These are phyloP conservation scores for Ophiostoma triangulosporum DNA, from an alignment of 2,329 filamentous ascomycete genomes.

Conservation along the genomic window DNA sequence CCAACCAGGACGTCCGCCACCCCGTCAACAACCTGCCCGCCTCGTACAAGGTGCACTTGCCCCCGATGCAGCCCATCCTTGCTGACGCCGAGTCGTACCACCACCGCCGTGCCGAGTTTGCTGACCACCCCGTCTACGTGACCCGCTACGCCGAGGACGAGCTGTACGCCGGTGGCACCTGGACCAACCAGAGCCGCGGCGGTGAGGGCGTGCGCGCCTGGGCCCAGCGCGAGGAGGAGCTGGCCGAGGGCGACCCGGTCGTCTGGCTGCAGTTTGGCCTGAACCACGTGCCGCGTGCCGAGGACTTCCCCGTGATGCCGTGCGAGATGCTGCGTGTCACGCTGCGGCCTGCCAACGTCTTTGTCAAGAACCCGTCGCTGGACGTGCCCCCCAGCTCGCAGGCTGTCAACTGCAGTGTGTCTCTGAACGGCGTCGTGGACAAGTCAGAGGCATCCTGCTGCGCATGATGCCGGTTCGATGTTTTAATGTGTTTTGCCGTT, in stretches of 20 bases:
- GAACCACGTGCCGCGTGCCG: slow-evolving; percentile 50
- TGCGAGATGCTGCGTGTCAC: slow-evolving; percentile 39
- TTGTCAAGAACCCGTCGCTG: slow-evolving; percentile 34
- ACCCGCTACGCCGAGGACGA: slow-evolving; percentile 30
- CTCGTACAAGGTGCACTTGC: slow-evolving; percentile 31
- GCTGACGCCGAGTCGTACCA: slow-evolving; percentile 27
- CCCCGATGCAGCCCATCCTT: slow-evolving; percentile 32
- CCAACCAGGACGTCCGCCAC: slow-evolving; percentile 31
- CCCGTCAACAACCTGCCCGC: slow-evolving; percentile 29
- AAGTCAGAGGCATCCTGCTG: neutral
- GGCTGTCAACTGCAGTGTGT: slow-evolving; percentile 26
- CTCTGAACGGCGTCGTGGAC: slow-evolving; percentile 14
- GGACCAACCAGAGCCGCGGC: slow-evolving; percentile 33
- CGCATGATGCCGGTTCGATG: neutral
- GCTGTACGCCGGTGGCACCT: slow-evolving; percentile 28
- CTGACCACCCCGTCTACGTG: slow-evolving; percentile 30
- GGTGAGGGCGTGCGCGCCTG: slow-evolving; percentile 26
- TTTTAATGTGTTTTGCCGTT: no score
- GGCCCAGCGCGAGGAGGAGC: slow-evolving; percentile 25
- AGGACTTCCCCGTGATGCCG: slow-evolving; percentile 60
- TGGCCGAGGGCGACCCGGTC: slow-evolving; percentile 28
- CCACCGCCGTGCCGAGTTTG: slow-evolving; percentile 28
- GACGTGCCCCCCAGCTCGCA: slow-evolving; percentile 35
- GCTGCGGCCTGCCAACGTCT: slow-evolving; percentile 41
- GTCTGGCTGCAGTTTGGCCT: slow-evolving; percentile 46